These are phyloP conservation scores for Hemisphaericaspora lyxosophila DNA, from an alignment of 1,139 yeast genomes.

Conservation along the genomic window DNA sequence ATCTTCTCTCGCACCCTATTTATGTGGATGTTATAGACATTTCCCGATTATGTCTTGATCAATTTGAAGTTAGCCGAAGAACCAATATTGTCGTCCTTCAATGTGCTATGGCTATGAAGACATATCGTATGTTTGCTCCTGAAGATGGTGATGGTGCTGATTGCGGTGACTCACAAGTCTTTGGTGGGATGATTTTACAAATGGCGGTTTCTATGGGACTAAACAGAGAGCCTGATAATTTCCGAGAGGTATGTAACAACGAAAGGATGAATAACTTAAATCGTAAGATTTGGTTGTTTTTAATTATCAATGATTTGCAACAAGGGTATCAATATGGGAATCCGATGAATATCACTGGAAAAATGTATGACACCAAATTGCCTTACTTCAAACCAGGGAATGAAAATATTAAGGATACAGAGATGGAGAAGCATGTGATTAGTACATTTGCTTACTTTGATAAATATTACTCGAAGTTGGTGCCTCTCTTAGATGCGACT, in stretches of 20 bases:
- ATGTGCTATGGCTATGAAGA: slow-evolving; percentile 38
- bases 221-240: slow-evolving; percentile 40
- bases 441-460: slow-evolving; percentile 26
- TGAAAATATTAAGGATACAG: slow-evolving; percentile 30
- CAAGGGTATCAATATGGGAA: slow-evolving; percentile 32
- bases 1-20: slow-evolving; percentile 48
- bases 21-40: slow-evolving; percentile 43
- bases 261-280: slow-evolving; percentile 35
- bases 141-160: slow-evolving; percentile 53
- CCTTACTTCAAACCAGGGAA: slow-evolving; percentile 28
- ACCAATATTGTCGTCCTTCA: slow-evolving; percentile 52
- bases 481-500: slow-evolving; percentile 23
- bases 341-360: slow-evolving; percentile 23
- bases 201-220: slow-evolving; percentile 48
- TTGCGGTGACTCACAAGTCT: slow-evolving; percentile 43
- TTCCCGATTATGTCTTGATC: slow-evolving; percentile 56
- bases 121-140: slow-evolving; percentile 45
- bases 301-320: slow-evolving; percentile 30
- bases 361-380: slow-evolving; percentile 27
- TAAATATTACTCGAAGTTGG: slow-evolving; percentile 21
- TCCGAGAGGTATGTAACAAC: slow-evolving; percentile 18
- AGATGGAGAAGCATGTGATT: slow-evolving; percentile 29
- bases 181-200: slow-evolving; percentile 39
- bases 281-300: slow-evolving; percentile 57
- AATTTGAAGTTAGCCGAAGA: slow-evolving; percentile 48